Evolutionary conservation across 2,329 filamentous ascomycete genomes (phyloP), one percentile per base, ranked within the genome.

Genomic region (Claviceps sp.): DNA sequence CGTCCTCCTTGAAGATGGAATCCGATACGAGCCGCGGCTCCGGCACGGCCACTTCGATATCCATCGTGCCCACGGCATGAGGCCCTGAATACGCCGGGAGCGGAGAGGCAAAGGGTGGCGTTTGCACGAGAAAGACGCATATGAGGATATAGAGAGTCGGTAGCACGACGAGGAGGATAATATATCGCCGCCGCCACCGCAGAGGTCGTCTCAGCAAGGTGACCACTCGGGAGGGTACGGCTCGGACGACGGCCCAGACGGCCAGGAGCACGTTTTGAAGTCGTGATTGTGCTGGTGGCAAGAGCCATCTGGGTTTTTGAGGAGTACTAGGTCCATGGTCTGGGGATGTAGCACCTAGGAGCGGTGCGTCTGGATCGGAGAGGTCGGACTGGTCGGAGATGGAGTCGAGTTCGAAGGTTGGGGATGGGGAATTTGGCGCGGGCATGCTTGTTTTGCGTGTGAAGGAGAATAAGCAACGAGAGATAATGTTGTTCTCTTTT

Each of bases 31-130:
- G 60, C 10, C 60, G 57, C 1, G 67, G 64, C 26, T 59, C 58
- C 5, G 62, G 60, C 0, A 72, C 65, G 1, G 71, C 65, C 8
- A 74, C 62, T 54, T 77, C 74, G 34, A 77, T 58, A 55, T 77
- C 73, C 45, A 76, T 61, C 13, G 70, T 62, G 24, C 74, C 74
- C 19, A 76, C 74, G 4, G 63, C 61, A 52, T 74, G 68, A 0
- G 66, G 65, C 0, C 73, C 73, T 10, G 68, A 69, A 57, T 74
- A 74, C 19, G 60, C 53, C 1, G 73, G 74, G 6, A 76, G 60
- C 3, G 65, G 64, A 24, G 68, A 70, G 0, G 71, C 70, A 53
- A 76, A 67, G 16, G 73, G 64, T 4, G 72, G 73, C 19, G 64
- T 59, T 38, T 66, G 65, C 42, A 65, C 64, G 46, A 72, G 5